Evolutionary conservation across 106 monocot species (phyloP).

Genomic region (Hemerocallis citrina): DNA sequence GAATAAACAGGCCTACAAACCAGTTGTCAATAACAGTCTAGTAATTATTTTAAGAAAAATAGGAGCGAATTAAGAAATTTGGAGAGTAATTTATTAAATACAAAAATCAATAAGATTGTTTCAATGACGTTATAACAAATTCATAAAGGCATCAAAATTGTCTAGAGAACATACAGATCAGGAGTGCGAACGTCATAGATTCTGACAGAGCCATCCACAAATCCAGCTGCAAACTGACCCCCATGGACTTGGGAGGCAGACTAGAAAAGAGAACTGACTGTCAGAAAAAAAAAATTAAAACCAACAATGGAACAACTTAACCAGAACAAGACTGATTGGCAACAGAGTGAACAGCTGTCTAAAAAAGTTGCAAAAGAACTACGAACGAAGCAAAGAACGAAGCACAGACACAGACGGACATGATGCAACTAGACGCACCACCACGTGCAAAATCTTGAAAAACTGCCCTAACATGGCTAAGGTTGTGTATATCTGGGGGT

Average conservation of each 20-base stretch:
- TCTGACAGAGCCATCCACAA: constrained; percentile 66
- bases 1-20: constrained; percentile 57
- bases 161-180: constrained; percentile 51
- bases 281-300: background rate
- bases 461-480: too few relatives aligned
- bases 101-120: background rate
- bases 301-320: background rate
- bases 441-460: too few relatives aligned
- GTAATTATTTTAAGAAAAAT: background rate
- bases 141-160: too few relatives aligned
- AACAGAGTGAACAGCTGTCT: too few relatives aligned
- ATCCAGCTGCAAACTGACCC: constrained; percentile 65
- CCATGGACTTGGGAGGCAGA: constrained; percentile 85
- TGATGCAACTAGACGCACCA: too few relatives aligned
- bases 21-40: constrained; percentile 20
- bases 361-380: too few relatives aligned
- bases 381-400: too few relatives aligned
- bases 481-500: too few relatives aligned
- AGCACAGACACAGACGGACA: too few relatives aligned
- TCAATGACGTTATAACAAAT: too few relatives aligned
- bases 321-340: too few relatives aligned
- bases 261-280: constrained; percentile 23
- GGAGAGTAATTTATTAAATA: background rate
- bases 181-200: constrained; percentile 83
- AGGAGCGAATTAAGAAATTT: background rate